phyloP scores from a whole-genome alignment of 2,329 filamentous ascomycete genomes.

The Penicillium sp. region DNA sequence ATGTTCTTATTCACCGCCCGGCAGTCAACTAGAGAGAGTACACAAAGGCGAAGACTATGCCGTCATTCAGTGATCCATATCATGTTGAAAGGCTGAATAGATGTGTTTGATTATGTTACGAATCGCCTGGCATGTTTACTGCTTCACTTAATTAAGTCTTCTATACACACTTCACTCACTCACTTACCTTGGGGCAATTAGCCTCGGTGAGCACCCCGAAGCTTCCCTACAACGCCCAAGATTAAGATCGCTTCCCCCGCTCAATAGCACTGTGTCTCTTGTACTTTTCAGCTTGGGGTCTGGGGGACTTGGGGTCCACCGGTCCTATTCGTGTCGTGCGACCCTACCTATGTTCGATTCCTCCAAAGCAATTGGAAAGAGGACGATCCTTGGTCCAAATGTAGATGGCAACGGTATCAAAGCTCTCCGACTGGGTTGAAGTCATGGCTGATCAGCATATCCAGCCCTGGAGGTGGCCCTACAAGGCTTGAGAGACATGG shows the following conservation, averaged over 20 bases:
- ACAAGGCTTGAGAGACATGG: background rate
- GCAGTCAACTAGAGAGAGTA: background rate
- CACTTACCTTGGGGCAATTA: background rate
- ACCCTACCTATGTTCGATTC: constrained; percentile 3
- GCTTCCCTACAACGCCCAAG: background rate
- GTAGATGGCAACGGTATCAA: constrained; percentile 2
- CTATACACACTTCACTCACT: background rate
- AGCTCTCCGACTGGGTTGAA: constrained; percentile 5
- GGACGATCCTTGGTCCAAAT: constrained; percentile 4
- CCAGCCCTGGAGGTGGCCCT: background rate
- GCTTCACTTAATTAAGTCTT: background rate
- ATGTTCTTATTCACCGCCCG: constrained; percentile 1
- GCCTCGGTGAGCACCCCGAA: constrained; percentile 10
- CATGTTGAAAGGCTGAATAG: background rate
- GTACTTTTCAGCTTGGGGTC: background rate
- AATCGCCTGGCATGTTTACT: too few species aligned
- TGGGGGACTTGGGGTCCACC: background rate
- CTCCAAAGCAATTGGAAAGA: constrained; percentile 3
- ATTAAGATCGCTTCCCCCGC: background rate
- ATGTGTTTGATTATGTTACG: background rate
- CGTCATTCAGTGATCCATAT: background rate
- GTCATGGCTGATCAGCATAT: background rate
- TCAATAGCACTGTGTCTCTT: background rate
- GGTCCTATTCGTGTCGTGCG: constrained; percentile 10
- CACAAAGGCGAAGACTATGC: background rate